Percentiles rank a stretch among this genome's conserved stretches.
phyloP scores from a whole-genome alignment of 192 early-diverging fungal genomes.

The Rhizophagus sp. region DNA sequence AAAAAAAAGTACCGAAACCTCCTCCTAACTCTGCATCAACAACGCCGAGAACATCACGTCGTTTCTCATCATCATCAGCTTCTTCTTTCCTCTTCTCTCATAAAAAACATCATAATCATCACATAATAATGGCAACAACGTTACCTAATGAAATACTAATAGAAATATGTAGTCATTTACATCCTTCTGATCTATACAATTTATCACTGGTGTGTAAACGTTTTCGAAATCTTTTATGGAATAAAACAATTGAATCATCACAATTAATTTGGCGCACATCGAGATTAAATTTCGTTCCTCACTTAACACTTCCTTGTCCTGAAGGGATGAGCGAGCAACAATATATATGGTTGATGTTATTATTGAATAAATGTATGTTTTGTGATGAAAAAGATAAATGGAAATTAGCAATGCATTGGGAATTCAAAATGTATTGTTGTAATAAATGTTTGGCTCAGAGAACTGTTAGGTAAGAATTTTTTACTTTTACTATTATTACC shows the following conservation, averaged over 20 bases:
- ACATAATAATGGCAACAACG: too few relatives aligned
- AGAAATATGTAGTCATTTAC: not conserved
- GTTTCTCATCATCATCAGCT: too few relatives aligned
- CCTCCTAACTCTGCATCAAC: too few relatives aligned
- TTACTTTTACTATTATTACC: too few relatives aligned
- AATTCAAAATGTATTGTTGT: slow-evolving; percentile 21
- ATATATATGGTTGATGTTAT: slow-evolving; percentile 14
- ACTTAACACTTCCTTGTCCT: not conserved
- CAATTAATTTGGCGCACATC: slow-evolving; percentile 11
- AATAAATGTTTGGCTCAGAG: slow-evolving; percentile 1
- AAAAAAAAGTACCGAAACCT: too few relatives aligned
- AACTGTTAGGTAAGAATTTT: not conserved
- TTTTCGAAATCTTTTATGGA: slow-evolving; percentile 7
- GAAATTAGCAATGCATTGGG: slow-evolving; percentile 9
- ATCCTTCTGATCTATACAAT: slow-evolving; percentile 9
- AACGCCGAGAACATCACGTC: too few relatives aligned
- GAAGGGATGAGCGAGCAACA: not conserved
- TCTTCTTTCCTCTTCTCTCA: too few relatives aligned
- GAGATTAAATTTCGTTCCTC: not conserved
- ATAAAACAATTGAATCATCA: not conserved
- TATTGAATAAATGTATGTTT: slow-evolving; percentile 9
- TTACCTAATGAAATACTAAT: slow-evolving; percentile 3
- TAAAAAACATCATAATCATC: too few relatives aligned
- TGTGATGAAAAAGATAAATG: slow-evolving; percentile 16
- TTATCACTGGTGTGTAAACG: slow-evolving; percentile 1